phyloP scores from a whole-genome alignment of 306 rosid genomes.

The Begonia loranthoides region DNA sequence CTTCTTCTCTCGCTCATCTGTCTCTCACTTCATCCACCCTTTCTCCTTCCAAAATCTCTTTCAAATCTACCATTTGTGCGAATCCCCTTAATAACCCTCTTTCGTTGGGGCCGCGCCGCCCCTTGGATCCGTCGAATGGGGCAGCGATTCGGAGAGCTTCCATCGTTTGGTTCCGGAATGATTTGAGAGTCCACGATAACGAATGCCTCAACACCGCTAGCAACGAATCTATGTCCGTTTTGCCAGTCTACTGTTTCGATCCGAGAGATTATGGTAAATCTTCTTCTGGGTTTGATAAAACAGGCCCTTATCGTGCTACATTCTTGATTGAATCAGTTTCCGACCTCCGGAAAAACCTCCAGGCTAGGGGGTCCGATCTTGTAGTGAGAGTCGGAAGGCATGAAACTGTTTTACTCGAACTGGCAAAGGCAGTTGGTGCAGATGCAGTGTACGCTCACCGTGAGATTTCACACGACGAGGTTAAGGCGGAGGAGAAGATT shows the following conservation, averaged over 20 bases:
- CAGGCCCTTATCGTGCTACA: slow-evolving; percentile 63
- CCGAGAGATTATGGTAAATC: slow-evolving; percentile 81
- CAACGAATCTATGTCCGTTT: slow-evolving; percentile 63
- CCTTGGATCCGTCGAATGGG: slow-evolving; percentile 64
- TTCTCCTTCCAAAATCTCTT: slow-evolving; percentile 35
- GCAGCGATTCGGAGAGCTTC: slow-evolving; percentile 78
- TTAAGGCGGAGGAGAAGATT: slow-evolving; percentile 59
- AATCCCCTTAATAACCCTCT: slow-evolving; percentile 67
- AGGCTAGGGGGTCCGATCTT: slow-evolving; percentile 74
- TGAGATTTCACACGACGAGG: slow-evolving; percentile 85
- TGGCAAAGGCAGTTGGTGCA: slow-evolving; percentile 82
- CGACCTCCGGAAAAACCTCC: slow-evolving; percentile 60
- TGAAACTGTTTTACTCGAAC: slow-evolving; percentile 52
- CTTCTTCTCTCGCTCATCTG: slow-evolving; percentile 59
- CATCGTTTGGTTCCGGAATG: slow-evolving; percentile 87
- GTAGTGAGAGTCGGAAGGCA: slow-evolving; percentile 82
- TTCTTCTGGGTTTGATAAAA: slow-evolving; percentile 76
- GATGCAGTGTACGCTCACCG: slow-evolving; percentile 62
- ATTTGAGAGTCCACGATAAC: slow-evolving; percentile 74
- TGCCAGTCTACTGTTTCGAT: slow-evolving; percentile 91
- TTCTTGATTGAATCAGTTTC: slow-evolving; percentile 70
- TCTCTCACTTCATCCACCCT: slow-evolving; percentile 44
- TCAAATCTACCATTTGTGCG: slow-evolving; percentile 60
- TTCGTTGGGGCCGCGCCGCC: slow-evolving; percentile 55
- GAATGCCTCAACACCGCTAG: slow-evolving; percentile 66